These are phyloP conservation scores for Pseudogymnoascus sp. DNA, from an alignment of 2,329 filamentous ascomycete genomes.

Conservation along the genomic window DNA sequence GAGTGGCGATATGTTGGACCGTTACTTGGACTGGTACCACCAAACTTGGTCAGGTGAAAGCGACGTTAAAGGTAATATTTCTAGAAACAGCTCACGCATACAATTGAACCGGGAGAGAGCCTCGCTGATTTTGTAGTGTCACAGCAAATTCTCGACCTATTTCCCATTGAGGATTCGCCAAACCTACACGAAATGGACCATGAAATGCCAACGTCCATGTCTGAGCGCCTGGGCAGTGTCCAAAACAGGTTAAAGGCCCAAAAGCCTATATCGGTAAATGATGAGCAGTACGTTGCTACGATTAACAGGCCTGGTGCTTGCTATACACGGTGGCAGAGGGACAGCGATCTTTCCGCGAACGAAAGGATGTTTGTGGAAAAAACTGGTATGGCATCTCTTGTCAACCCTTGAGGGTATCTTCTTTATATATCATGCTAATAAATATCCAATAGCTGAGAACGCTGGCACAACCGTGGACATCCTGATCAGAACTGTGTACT, in stretches of 20 bases:
- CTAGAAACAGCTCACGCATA: not conserved
- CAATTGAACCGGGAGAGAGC: not conserved
- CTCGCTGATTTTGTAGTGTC: constrained; percentile 21
- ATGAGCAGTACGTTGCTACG: constrained; percentile 11
- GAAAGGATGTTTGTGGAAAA: constrained; percentile 36
- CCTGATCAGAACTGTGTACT: constrained; percentile 22
- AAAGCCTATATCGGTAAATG: constrained; percentile 19
- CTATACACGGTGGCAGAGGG: constrained; percentile 30
- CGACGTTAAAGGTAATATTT: constrained; percentile 30
- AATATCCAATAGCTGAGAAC: constrained; percentile 18
- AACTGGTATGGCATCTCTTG: constrained; percentile 29
- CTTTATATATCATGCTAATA: constrained; percentile 7
- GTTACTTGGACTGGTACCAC: constrained; percentile 75
- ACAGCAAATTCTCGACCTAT: constrained; percentile 28
- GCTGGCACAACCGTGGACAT: constrained; percentile 20
- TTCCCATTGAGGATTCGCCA: constrained; percentile 24
- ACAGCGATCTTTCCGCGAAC: constrained; percentile 35
- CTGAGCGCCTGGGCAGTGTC: constrained; percentile 19
- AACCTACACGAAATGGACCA: constrained; percentile 18
- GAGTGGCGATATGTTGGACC: constrained; percentile 54
- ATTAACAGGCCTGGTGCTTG: constrained; percentile 27
- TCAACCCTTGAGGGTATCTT: not conserved
- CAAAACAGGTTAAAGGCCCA: constrained; percentile 22
- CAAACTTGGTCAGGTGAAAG: constrained; percentile 49
- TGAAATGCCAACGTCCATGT: constrained; percentile 15